These are phyloP conservation scores for Cladosporium austrohemisphaericum DNA, from an alignment of 2,329 filamentous ascomycete genomes.

Conservation along the genomic window DNA sequence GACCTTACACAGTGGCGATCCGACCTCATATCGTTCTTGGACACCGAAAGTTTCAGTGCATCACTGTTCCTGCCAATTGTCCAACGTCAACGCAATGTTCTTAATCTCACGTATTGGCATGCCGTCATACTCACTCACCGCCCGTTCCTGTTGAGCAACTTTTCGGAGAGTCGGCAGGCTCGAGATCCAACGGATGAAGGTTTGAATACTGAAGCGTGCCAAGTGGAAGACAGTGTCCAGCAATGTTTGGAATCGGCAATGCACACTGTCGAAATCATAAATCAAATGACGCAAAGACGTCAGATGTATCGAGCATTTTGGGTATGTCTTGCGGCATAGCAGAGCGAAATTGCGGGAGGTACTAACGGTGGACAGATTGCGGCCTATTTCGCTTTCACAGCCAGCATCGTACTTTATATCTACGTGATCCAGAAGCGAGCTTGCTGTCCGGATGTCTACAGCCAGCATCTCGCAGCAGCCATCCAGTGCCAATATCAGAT, in stretches of 20 bases:
- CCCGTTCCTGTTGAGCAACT: not conserved
- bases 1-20: not conserved
- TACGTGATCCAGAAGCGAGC: not conserved
- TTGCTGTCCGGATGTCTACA: not conserved
- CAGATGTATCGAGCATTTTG: conserved; percentile 5
- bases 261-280: not conserved
- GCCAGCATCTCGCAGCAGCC: not conserved
- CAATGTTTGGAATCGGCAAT: not conserved
- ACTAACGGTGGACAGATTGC: not conserved
- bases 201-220: not conserved
- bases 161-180: not conserved
- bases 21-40: conserved; percentile 41
- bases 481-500: conserved; percentile 3
- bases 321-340: not conserved
- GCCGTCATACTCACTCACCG: conserved; percentile 47
- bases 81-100: conserved; percentile 50
- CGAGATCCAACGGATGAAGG: not conserved
- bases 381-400: conserved; percentile 7
- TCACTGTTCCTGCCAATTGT: conserved; percentile 47
- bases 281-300: not conserved
- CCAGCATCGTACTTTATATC: conserved; percentile 2
- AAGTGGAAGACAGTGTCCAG: not conserved
- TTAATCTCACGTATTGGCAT: conserved; percentile 54
- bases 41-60: conserved; percentile 42
- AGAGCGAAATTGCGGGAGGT: not conserved